Evolutionary conservation across 352 stramenopile species (phyloP).

Genomic region (Globisporangium nunn): DNA sequence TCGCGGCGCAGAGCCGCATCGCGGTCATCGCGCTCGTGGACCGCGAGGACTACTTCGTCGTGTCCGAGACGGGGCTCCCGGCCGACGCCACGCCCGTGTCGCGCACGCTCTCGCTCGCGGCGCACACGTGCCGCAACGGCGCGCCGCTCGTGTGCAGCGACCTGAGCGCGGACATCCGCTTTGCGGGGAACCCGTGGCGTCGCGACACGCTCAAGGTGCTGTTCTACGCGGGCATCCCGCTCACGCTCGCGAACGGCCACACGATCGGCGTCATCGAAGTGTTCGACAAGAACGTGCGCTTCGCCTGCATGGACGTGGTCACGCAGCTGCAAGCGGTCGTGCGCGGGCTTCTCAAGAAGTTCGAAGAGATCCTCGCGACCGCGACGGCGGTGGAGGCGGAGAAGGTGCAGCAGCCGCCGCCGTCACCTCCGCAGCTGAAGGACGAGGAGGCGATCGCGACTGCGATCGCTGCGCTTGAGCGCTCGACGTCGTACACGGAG

Average conservation of each 20-base stretch:
- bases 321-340: constrained; percentile 67
- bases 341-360: constrained; percentile 62
- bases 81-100: constrained; percentile 16
- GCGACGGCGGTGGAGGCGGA: constrained; percentile 1
- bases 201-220: constrained; percentile 31
- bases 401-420: not conserved
- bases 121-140: constrained; percentile 63
- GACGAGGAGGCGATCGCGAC: constrained; percentile 13
- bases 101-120: constrained; percentile 39
- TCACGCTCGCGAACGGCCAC: constrained; percentile 62
- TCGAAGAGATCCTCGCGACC: constrained; percentile 51
- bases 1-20: constrained; percentile 60
- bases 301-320: constrained; percentile 53
- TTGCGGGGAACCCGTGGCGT: constrained; percentile 53
- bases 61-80: constrained; percentile 33
- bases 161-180: constrained; percentile 54
- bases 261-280: constrained; percentile 70
- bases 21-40: constrained; percentile 62
- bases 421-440: not conserved
- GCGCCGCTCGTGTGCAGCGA: constrained; percentile 61
- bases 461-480: constrained; percentile 13
- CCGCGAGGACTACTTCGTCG: constrained; percentile 43
- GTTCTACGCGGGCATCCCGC: constrained; percentile 80
- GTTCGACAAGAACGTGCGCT: constrained; percentile 43
- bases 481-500: constrained; percentile 19